A percentile compares a stretch with the other conserved stretches of the same genome.
phyloP scores from a whole-genome alignment of 2,329 filamentous ascomycete genomes.

The Penicillium sp. region DNA sequence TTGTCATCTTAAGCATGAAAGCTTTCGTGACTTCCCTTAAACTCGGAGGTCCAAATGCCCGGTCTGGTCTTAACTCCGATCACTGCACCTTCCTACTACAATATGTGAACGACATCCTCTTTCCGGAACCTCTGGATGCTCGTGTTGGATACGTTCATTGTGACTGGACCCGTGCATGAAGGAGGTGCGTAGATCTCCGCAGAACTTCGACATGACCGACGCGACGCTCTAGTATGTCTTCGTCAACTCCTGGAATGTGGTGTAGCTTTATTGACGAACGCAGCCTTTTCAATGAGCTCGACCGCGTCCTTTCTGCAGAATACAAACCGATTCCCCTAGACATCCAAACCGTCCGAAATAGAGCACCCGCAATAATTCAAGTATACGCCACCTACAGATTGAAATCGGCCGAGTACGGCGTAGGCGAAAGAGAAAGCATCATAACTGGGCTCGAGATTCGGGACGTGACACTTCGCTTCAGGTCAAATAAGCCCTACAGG shows the following conservation, averaged over 20 bases:
- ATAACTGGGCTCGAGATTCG: not conserved
- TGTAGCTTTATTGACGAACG: too few species aligned
- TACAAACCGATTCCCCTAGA: not conserved
- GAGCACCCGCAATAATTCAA: not conserved
- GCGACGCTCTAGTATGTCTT: too few species aligned
- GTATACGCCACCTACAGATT: not conserved
- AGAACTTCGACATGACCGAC: not conserved
- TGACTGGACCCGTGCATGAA: not conserved
- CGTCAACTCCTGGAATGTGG: too few species aligned
- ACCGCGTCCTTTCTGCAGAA: too few species aligned
- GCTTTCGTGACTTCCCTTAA: too few species aligned
- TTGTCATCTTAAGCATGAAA: too few species aligned
- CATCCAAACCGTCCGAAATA: not conserved
- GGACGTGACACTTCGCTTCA: constrained; percentile 4
- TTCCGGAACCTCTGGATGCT: not conserved
- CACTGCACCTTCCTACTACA: not conserved
- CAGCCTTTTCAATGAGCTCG: too few species aligned
- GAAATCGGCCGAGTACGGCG: too few species aligned
- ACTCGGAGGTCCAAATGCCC: too few species aligned
- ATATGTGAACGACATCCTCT: not conserved
- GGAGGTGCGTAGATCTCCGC: not conserved
- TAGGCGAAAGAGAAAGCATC: not conserved
- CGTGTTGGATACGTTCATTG: constrained; percentile 1
- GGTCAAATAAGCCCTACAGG: not conserved
- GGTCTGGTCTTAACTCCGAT: not conserved